Evolutionary conservation across 192 early-diverging fungal genomes (phyloP).

Genomic region (Phlyctochytrium planicorne): DNA sequence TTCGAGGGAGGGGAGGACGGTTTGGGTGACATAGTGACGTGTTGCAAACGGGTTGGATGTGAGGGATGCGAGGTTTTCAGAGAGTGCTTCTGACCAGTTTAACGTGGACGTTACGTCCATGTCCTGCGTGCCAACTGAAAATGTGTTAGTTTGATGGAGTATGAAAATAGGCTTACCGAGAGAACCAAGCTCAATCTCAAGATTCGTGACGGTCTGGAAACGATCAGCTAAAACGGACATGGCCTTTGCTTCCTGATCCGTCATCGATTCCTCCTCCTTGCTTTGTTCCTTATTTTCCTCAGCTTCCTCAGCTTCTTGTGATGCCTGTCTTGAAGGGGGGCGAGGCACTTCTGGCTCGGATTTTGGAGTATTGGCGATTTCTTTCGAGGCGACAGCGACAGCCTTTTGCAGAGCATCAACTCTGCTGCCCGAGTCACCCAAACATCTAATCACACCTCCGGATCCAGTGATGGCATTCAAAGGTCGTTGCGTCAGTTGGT

Average conservation of each 20-base stretch:
- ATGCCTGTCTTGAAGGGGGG: too few relatives aligned
- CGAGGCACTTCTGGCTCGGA: too few relatives aligned
- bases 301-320: constrained; percentile 19
- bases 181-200: constrained; percentile 52
- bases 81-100: constrained; percentile 49
- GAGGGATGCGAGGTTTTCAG: constrained; percentile 24
- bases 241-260: too few relatives aligned
- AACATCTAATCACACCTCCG: constrained; percentile 38
- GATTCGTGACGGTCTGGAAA: constrained; percentile 6
- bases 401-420: background rate
- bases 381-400: too few relatives aligned
- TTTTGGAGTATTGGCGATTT: too few relatives aligned
- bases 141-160: background rate
- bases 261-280: constrained; percentile 3
- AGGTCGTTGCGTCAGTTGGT: constrained; percentile 70
- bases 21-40: constrained; percentile 11
- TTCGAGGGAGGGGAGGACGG: constrained; percentile 22
- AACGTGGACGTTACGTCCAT: constrained; percentile 58
- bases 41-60: constrained; percentile 27
- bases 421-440: constrained; percentile 51
- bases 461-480: constrained; percentile 63
- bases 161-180: constrained; percentile 33
- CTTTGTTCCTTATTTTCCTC: constrained; percentile 14
- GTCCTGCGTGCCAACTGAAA: constrained; percentile 39
- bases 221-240: too few relatives aligned